Percentiles rank a stretch among this genome's conserved stretches.
These are phyloP conservation scores for Stentor coeruleus DNA, from an alignment of 73 alveolate species.

Conservation along the genomic window DNA sequence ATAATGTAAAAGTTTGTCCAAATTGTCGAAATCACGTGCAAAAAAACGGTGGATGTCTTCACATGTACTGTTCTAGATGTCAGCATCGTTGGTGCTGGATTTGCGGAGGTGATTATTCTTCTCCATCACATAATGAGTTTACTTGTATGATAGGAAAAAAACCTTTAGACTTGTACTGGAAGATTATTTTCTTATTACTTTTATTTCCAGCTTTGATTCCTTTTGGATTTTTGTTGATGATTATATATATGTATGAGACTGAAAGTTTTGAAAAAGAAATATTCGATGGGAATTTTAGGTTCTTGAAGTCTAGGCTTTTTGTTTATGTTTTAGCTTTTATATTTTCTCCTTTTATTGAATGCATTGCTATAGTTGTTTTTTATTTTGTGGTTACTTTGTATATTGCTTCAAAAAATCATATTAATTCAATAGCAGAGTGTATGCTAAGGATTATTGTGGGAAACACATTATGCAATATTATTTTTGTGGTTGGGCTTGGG, in stretches of 20 bases:
- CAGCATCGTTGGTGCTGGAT: constrained; percentile 4
- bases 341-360: background rate
- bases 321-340: background rate
- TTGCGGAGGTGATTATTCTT: constrained; percentile 8
- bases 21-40: background rate
- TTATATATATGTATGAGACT: background rate
- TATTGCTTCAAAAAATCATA: background rate
- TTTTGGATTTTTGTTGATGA: background rate
- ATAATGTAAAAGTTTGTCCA: constrained; percentile 13
- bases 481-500: background rate
- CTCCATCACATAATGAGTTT: background rate
- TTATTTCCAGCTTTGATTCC: background rate
- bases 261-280: background rate
- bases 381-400: background rate
- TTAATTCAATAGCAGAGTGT: background rate
- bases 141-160: background rate
- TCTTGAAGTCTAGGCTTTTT: background rate
- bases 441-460: background rate
- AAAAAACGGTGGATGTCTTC: constrained; percentile 14
- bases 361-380: background rate
- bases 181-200: background rate
- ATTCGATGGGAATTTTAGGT: background rate
- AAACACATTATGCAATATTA: background rate
- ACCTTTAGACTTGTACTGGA: background rate
- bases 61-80: background rate